Base-by-base conservation (phyloP, 805 yeast species). In the Ogataea angusta region DNA sequence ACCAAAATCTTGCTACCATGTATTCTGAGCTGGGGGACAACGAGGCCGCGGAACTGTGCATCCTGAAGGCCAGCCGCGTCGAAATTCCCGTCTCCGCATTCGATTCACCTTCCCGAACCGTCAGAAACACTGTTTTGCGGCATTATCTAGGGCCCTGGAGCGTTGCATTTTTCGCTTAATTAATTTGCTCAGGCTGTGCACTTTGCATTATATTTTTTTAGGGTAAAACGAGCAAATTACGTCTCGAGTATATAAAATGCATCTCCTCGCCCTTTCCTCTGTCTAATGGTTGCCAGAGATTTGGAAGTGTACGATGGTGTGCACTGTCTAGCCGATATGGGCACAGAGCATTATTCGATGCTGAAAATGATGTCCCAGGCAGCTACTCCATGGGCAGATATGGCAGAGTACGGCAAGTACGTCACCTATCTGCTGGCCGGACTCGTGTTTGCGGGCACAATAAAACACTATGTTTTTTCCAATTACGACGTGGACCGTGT, bases 361-460 rank as follows among this genome's bases (percentile, higher is more conserved):
- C 49, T 52, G 18, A 15, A 33, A 5, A 42, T n/a, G 9, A 43
- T 32, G 9, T 67, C 68, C 43, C 73, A 68, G 41, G 52, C 53
- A 0, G 57, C 49, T 4, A 51, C 61, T 29, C 31, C 51, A 2
- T 57, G 52, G 28, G 58, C 66, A 53, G 63, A 62, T 39, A 56
- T 27, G 48, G 42, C 35, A 57, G 18, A 34, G 1, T 73, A 67
- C 47, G 75, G 68, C 2, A 57, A 61, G 23, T 64, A 63, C 38
- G 61, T 72, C 12, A 46, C 66, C 1, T 73, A 72, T 45, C 67
- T 64, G 45, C 68, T 69, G 4, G 64, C 56, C 8, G 73, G 66
- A 2, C 50, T 67, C 5, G 51, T 71, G 7, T 56, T 57, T 22
- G 41, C 65, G 2, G 66, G 67, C 1, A 40, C 60, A 4, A 2